Evolutionary conservation across 2,329 filamentous ascomycete species (phyloP).

Genomic region (Ascochyta pisi): DNA sequence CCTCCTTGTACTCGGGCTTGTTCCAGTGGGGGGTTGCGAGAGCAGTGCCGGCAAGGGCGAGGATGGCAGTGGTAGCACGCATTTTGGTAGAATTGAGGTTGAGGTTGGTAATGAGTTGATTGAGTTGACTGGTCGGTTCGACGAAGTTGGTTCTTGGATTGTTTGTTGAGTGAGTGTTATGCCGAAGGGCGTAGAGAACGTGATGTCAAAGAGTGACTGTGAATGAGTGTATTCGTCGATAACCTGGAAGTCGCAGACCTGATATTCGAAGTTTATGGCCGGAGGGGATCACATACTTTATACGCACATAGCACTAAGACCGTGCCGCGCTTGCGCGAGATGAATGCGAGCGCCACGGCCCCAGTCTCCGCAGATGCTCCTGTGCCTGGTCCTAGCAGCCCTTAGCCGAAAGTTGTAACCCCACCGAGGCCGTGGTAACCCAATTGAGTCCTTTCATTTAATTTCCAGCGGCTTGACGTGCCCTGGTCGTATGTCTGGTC

Average conservation of each 20-base stretch:
- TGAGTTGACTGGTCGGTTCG: slow-evolving; percentile 26
- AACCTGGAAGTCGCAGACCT: slow-evolving; percentile 48
- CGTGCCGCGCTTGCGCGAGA: slow-evolving; percentile 29
- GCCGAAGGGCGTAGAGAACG: slow-evolving; percentile 43
- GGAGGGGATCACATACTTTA: slow-evolving; percentile 37
- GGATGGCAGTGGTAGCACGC: slow-evolving; percentile 36
- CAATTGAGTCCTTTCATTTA: slow-evolving; percentile 38
- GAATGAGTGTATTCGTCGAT: slow-evolving; percentile 34
- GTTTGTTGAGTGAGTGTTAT: slow-evolving; percentile 29
- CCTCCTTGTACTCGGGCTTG: slow-evolving; percentile 21
- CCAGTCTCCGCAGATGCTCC: slow-evolving; percentile 35
- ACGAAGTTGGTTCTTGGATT: slow-evolving; percentile 22
- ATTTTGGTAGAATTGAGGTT: slow-evolving; percentile 32
- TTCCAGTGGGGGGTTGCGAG: slow-evolving; percentile 30
- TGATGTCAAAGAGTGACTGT: slow-evolving; percentile 41
- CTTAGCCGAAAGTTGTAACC: slow-evolving; percentile 24
- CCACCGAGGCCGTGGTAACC: slow-evolving; percentile 29
- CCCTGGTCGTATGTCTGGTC: slow-evolving; percentile 18
- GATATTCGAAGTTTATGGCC: slow-evolving; percentile 22
- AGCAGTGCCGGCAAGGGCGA: slow-evolving; percentile 42
- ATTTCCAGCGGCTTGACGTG: slow-evolving; percentile 20
- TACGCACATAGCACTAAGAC: slow-evolving; percentile 24
- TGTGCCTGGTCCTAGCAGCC: slow-evolving; percentile 29
- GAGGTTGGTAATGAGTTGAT: slow-evolving; percentile 20
- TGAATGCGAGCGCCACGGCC: slow-evolving; percentile 35